Conservation (phyloP, 306 rosid genomes). For the Crotalaria pallida region DNA sequence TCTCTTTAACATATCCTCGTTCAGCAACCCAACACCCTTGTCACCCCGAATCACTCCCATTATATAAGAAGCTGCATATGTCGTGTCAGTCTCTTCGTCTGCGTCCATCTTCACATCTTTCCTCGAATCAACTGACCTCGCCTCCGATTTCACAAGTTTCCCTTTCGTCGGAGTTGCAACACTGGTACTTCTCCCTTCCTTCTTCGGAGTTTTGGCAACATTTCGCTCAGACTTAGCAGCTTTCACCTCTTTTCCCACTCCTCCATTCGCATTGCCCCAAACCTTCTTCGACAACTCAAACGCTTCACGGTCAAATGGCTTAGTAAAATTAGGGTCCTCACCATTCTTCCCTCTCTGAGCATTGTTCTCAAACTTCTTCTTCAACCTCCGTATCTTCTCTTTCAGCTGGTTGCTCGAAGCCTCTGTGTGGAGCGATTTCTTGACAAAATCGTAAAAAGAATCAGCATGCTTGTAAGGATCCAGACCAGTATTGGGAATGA, state of each 20-base stretch:
- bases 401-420: slow-evolving; percentile 31
- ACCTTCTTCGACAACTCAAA: slow-evolving; percentile 52
- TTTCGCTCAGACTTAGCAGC: slow-evolving; percentile 24
- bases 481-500: slow-evolving; percentile 16
- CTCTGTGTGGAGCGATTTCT: slow-evolving; percentile 39
- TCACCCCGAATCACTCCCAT: slow-evolving; percentile 23
- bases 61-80: not conserved
- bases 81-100: not conserved
- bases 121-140: not conserved
- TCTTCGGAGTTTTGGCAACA: slow-evolving; percentile 29
- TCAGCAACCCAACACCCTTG: slow-evolving; percentile 19
- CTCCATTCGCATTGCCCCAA: slow-evolving; percentile 31
- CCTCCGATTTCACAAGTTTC: slow-evolving; percentile 1
- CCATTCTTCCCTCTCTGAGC: slow-evolving; percentile 30
- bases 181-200: slow-evolving; percentile 4
- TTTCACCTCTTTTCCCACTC: slow-evolving; percentile 26
- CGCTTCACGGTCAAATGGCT: slow-evolving; percentile 31
- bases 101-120: slow-evolving; percentile 12
- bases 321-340: slow-evolving; percentile 12
- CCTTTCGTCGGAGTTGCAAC: slow-evolving; percentile 21
- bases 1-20: slow-evolving; percentile 24
- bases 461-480: slow-evolving; percentile 25
- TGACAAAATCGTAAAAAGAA: slow-evolving; percentile 44
- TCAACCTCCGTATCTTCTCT: slow-evolving; percentile 53
- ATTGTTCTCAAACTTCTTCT: slow-evolving; percentile 40